Percentiles rank a stretch among this genome's conserved stretches.
Evolutionary conservation across 805 yeast genomes (phyloP).

Genomic region (Yarrowia osloensis): DNA sequence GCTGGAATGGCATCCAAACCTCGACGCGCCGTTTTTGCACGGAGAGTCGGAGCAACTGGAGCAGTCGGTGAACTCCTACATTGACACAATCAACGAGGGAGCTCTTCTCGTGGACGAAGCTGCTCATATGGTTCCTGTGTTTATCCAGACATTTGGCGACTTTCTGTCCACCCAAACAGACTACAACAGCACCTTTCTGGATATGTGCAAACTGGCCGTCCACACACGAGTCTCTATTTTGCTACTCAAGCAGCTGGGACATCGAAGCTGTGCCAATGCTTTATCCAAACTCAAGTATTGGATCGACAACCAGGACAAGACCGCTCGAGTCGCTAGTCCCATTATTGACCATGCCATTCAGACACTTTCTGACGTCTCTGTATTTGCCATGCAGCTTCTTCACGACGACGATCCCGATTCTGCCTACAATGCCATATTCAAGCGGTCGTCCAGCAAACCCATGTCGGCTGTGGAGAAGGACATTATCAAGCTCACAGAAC

Average conservation of each 20-base stretch:
- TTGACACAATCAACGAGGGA: conserved; percentile 10
- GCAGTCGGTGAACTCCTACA: not conserved
- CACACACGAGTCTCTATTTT: not conserved
- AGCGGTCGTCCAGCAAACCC: conserved; percentile 1
- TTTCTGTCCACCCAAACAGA: not conserved
- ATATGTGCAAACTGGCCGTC: not conserved
- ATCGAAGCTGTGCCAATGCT: conserved; percentile 7
- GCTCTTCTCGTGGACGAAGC: conserved; percentile 5
- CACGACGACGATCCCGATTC: conserved; percentile 4
- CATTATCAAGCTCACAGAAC: not conserved
- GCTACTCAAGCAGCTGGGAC: not conserved
- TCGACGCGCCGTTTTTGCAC: conserved; percentile 4
- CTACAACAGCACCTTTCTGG: not conserved
- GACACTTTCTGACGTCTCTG: not conserved
- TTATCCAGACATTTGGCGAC: conserved; percentile 2
- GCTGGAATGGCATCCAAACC: conserved; percentile 6
- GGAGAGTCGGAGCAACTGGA: conserved; percentile 20
- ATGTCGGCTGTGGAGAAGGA: conserved; percentile 14
- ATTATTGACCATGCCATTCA: not conserved
- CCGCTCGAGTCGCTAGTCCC: not conserved
- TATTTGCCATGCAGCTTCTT: not conserved
- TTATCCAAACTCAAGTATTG: conserved; percentile 9
- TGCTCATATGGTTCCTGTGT: not conserved
- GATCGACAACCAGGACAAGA: conserved; percentile 8
- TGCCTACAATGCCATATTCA: conserved; percentile 2